Base-by-base conservation (phyloP, 1,139 yeast genomes). In the Saccharomyces hybrid region DNA sequence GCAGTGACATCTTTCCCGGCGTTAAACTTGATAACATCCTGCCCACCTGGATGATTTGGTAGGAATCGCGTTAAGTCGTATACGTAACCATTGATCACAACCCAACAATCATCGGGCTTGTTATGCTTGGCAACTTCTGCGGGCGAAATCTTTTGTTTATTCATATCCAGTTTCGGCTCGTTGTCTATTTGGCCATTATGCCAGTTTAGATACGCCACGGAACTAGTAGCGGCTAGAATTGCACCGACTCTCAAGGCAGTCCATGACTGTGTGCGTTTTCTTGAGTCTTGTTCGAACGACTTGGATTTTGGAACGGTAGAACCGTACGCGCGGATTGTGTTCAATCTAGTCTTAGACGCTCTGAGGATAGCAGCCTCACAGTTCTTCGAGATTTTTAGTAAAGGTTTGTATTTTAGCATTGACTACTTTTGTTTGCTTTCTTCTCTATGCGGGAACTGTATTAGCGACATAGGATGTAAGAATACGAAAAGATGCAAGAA, bases 1-100 rank as follows among this genome's bases (percentile, higher is more conserved):
- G 85, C 86, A 2, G 96, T 86, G 2, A 96, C 97, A 67, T 93
- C 98, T 64, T 83, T 84, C 14, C 98, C 98, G 3, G 96, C 97
- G 66, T 84, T 87, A 59, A 80, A 80, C 48, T 84, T 68, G 48
- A 93, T 83, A 30, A 91, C 82, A 30, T 78, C 77, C 57, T 78
- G 79, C 2, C 98, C 99, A 57, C 98, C 99, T 0, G 98, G 98
- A 70, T 93, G 99, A 50, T 82, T 77, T 26, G 81, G 75, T 55
- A 88, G 75, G 66, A 93, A 93, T 38, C 82, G 80, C 0, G 97
- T 86, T 61, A 91, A 78, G 69, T 93, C 89, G 68, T 89, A 84
- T 38, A 88, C 97, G 50, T 86, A 82, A 52, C 90, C 90, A 61
- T 89, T 85, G 56, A 91, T 82, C 8, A 88, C 83, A 51, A 89